phyloP scores from a whole-genome alignment of 208 protist species.

The Leishmania lainsoni region DNA sequence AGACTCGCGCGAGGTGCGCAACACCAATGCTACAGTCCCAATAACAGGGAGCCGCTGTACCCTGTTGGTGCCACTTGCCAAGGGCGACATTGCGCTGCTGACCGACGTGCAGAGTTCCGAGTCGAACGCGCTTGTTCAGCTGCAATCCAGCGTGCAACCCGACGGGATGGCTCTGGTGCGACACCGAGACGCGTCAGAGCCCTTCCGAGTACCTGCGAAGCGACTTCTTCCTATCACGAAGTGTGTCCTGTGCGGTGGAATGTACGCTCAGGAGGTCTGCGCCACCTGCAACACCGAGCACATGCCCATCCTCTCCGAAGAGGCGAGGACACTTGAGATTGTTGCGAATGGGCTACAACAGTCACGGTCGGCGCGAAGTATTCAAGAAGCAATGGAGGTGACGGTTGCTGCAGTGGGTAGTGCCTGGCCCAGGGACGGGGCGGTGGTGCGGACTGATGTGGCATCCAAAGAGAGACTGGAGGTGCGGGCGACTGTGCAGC shows the following conservation, averaged over 20 bases:
- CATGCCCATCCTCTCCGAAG: slow-evolving; percentile 35
- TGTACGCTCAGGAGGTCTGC: slow-evolving; percentile 41
- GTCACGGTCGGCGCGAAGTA: neutral
- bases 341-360: slow-evolving; percentile 34
- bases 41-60: slow-evolving; percentile 20
- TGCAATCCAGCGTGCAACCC: slow-evolving; percentile 22
- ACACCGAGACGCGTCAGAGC: slow-evolving; percentile 17
- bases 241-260: slow-evolving; percentile 43
- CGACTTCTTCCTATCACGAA: slow-evolving; percentile 52
- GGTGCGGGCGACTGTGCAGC: slow-evolving; percentile 7
- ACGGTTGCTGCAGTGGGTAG: slow-evolving; percentile 22
- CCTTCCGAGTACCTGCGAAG: slow-evolving; percentile 35
- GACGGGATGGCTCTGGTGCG: slow-evolving; percentile 42
- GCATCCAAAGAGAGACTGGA: slow-evolving; percentile 8
- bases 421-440: slow-evolving; percentile 20
- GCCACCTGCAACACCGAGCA: slow-evolving; percentile 26
- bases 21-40: slow-evolving; percentile 38
- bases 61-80: slow-evolving; percentile 23
- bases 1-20: slow-evolving; percentile 36
- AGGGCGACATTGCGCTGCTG: slow-evolving; percentile 49
- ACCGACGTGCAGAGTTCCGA: slow-evolving; percentile 29
- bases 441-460: neutral
- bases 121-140: slow-evolving; percentile 33
- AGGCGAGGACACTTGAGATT: slow-evolving; percentile 33
- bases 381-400: slow-evolving; percentile 17